Evolutionary conservation across 495 filamentous ascomycete genomes (phyloP).

Genomic region (Echria macrotheca): DNA sequence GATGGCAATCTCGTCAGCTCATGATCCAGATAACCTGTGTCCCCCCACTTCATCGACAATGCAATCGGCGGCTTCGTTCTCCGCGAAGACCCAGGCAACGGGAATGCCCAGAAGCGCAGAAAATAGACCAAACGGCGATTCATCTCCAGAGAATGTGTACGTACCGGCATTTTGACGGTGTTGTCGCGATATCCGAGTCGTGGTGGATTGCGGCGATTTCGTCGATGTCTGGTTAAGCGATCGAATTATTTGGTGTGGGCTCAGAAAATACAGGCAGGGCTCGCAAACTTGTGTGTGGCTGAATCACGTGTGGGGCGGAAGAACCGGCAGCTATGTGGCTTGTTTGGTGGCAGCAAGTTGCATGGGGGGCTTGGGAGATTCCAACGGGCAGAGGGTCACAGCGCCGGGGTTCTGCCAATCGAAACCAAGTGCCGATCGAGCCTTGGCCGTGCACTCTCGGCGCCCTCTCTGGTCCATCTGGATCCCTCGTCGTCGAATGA

Average conservation of each 20-base stretch:
- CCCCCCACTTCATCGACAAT: no score
- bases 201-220: no score
- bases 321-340: conserved; percentile 11
- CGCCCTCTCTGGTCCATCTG: not conserved
- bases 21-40: not conserved
- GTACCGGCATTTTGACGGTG: conserved; percentile 79
- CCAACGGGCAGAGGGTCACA: not conserved
- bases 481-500: conserved; percentile 7
- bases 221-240: conserved; percentile 25
- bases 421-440: conserved; percentile 3
- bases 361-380: no score
- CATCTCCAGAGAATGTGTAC: conserved; percentile 35
- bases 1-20: conserved; percentile 17
- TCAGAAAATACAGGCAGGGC: conserved; percentile 28
- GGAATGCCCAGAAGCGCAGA: no score
- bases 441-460: conserved; percentile 1
- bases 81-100: no score
- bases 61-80: no score
- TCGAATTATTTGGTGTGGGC: conserved; percentile 39
- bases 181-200: conserved; percentile 40
- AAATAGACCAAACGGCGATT: not conserved
- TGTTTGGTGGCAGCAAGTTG: not conserved
- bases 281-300: conserved; percentile 22
- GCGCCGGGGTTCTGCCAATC: conserved; percentile 1
- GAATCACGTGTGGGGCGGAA: conserved; percentile 24